Evolutionary conservation across 2,329 filamentous ascomycete species (phyloP).

Genomic region (Penicillium sp.): DNA sequence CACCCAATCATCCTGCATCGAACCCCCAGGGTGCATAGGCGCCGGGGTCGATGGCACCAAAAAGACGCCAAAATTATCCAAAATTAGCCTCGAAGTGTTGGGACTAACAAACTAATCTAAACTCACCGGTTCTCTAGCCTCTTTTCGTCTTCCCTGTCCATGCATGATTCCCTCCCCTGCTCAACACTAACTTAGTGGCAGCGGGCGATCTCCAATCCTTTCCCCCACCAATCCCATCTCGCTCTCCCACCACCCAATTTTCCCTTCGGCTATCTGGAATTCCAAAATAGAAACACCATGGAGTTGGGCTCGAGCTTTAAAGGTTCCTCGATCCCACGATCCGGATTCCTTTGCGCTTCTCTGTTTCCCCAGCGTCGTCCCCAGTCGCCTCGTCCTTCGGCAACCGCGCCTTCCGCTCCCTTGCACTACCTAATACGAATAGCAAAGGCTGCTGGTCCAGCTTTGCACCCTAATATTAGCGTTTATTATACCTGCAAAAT

Average conservation of each 20-base stretch:
- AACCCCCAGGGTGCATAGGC: conserved; percentile 22
- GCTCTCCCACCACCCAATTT: conserved; percentile 23
- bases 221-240: conserved; percentile 20
- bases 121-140: conserved; percentile 23
- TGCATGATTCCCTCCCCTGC: conserved; percentile 21
- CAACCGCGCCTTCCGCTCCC: conserved; percentile 33
- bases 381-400: conserved; percentile 27
- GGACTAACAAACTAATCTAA: conserved; percentile 17
- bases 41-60: conserved; percentile 19
- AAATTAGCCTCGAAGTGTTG: conserved; percentile 27
- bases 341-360: conserved; percentile 16
- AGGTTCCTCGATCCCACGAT: conserved; percentile 28
- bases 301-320: conserved; percentile 25
- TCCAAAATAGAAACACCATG: conserved; percentile 33
- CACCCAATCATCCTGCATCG: conserved; percentile 23
- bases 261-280: conserved; percentile 24
- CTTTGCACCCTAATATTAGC: conserved; percentile 40
- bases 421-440: conserved; percentile 37
- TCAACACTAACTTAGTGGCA: conserved; percentile 18
- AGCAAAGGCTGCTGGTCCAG: conserved; percentile 48
- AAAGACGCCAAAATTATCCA: conserved; percentile 27
- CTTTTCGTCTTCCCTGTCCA: conserved; percentile 8
- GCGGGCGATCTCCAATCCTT: conserved; percentile 24
- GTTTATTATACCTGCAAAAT: conserved; percentile 14
- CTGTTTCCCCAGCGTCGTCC: conserved; percentile 24